Base-by-base conservation (phyloP, 768 basidiomycete species). In the Rhizopogon vulgaris region DNA sequence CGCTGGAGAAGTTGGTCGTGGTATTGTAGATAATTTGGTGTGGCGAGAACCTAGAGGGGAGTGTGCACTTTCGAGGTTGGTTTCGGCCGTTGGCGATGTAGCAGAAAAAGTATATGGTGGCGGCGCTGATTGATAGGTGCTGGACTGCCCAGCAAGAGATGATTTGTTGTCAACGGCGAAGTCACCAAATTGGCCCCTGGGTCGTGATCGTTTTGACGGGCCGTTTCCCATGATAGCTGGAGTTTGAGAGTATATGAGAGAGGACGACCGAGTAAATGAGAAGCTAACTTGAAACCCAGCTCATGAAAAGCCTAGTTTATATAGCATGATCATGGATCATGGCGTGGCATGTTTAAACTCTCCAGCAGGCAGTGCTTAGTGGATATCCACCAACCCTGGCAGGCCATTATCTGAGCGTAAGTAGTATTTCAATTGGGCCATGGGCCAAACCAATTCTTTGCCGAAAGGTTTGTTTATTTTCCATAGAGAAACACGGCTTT, bases 1-100 rank as follows among this genome's bases (percentile, higher is more conserved):
- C 38, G 48, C 48, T 11, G 48, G 25, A 12, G 58, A 53, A 7
- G 65, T 43, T 49, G 42, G 52, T 56, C 56, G 53, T 49, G 61
- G 60, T 34, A 63, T 34, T 52, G 55, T 61, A 49, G 65, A 61
- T 54, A 65, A 18, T 38, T 58, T 54, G n/a, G 57, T 65, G 42
- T 50, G 42, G 10, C 52, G 42, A 48, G 63, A 61, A 32, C 58
- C 57, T 41, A 51, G 57, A 48, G 57, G 51, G 34, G 56, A 50
- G 15, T 47, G 6, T 60, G 56, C 64, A 63, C 65, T 57, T 46
- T 50, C 14, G 46, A 51, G n/a, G 27, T 24, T 9, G 6, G 32
- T 36, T 37, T 22, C 24, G 41, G 48, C 27, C 11, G 38, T 46
- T 38, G 51, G 6, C 41, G 41, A 45, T 46, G 47, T 17, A 11